Percentiles rank a stretch among this genome's conserved stretches.
phyloP scores from a whole-genome alignment of 2,329 filamentous ascomycete species.

The Xylariaceae sp. region DNA sequence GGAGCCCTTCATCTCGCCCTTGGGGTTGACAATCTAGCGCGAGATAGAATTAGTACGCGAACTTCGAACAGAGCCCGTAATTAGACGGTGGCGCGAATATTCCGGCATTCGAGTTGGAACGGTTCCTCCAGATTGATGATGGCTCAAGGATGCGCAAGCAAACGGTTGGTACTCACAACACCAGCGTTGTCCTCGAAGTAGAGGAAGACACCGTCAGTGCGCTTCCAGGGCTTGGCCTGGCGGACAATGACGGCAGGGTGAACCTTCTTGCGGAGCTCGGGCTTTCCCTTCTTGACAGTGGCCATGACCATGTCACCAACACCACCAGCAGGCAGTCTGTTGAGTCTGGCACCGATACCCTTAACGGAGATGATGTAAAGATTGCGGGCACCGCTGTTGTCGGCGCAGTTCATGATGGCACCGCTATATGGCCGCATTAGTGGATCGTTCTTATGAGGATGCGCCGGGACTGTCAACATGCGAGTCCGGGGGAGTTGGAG shows the following conservation, averaged over 20 bases:
- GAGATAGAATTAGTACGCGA: slow-evolving; percentile 32
- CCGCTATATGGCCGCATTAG: slow-evolving; percentile 54
- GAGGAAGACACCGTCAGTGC: slow-evolving; percentile 95
- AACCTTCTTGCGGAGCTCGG: slow-evolving; percentile 99
- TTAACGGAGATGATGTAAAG: slow-evolving; percentile 21
- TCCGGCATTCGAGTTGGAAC: slow-evolving; percentile 39
- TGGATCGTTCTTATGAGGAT: background rate
- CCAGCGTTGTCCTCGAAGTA: slow-evolving; percentile 99
- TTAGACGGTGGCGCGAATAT: slow-evolving; percentile 51
- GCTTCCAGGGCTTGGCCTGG: slow-evolving; percentile 99
- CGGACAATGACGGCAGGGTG: slow-evolving; percentile 99
- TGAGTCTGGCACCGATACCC: slow-evolving; percentile 20
- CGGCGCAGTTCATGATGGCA: slow-evolving; percentile 98
- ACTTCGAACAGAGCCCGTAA: slow-evolving; percentile 46
- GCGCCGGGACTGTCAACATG: slow-evolving; percentile 17
- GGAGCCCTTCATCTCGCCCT: slow-evolving; percentile 99
- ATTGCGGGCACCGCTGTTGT: slow-evolving; percentile 15
- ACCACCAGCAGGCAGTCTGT: slow-evolving; percentile 21
- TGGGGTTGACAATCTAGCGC: slow-evolving; percentile 93
- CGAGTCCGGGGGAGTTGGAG: slow-evolving; percentile 2
- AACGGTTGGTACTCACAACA: slow-evolving; percentile 98
- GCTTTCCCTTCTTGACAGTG: slow-evolving; percentile 63
- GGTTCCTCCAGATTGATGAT: slow-evolving; percentile 99
- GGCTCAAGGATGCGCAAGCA: slow-evolving; percentile 96
- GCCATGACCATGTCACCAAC: slow-evolving; percentile 25